A percentile compares a stretch with the other conserved stretches of the same genome.
phyloP scores from a whole-genome alignment of 257 asterid species.

The Voacanga thouarsii region DNA sequence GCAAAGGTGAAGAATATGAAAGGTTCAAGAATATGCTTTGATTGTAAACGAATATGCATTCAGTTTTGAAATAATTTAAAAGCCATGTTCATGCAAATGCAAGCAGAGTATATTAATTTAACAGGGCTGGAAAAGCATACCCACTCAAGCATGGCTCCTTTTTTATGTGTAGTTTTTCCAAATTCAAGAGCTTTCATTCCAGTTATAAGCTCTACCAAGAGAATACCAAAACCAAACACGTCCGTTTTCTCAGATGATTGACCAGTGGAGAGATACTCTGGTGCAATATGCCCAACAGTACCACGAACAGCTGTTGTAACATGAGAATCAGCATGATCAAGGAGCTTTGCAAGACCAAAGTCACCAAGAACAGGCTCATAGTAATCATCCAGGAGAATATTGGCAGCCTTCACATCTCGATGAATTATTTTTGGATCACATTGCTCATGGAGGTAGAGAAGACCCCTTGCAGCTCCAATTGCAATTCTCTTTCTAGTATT shows the following conservation, averaged over 20 bases:
- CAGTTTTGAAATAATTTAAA: not conserved
- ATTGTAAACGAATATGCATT: not conserved
- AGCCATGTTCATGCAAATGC: not conserved
- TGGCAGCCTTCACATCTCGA: slow-evolving; percentile 96
- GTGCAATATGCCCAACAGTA: slow-evolving; percentile 96
- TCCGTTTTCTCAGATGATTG: slow-evolving; percentile 97
- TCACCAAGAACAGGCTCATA: slow-evolving; percentile 91
- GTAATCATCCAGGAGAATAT: slow-evolving; percentile 73
- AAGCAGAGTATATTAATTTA: not conserved
- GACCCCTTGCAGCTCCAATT: slow-evolving; percentile 91
- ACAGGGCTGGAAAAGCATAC: slow-evolving; percentile 27
- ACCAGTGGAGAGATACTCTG: slow-evolving; percentile 93
- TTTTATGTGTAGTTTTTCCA: slow-evolving; percentile 75
- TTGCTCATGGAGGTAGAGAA: slow-evolving; percentile 87
- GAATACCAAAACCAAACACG: slow-evolving; percentile 94
- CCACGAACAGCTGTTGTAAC: slow-evolving; percentile 99
- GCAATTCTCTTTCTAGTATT: slow-evolving; percentile 78
- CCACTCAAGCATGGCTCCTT: slow-evolving; percentile 94
- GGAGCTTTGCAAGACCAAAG: slow-evolving; percentile 91
- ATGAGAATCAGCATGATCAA: slow-evolving; percentile 91
- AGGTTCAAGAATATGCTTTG: not conserved
- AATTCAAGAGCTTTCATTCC: slow-evolving; percentile 93
- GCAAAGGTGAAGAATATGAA: too few species aligned
- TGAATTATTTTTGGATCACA: slow-evolving; percentile 98
- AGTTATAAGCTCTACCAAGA: slow-evolving; percentile 80